Evolutionary conservation across 768 basidiomycete genomes (phyloP).

Genomic region (Tephrocybe rancida): DNA sequence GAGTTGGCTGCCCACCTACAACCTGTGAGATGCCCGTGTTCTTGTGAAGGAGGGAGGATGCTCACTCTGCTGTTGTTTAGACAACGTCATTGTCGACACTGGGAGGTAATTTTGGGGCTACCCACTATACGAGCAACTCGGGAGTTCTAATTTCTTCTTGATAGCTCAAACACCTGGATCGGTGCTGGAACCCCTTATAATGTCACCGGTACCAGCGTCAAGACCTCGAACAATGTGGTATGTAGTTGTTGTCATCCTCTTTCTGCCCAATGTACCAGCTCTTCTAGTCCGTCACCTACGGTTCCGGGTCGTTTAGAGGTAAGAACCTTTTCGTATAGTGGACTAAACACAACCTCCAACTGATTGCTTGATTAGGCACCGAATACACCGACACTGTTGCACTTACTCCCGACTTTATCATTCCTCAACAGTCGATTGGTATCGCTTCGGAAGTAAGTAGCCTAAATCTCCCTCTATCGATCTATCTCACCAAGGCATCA

Average conservation of each 20-base stretch:
- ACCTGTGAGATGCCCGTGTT: constrained; percentile 35
- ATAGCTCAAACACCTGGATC: constrained; percentile 71
- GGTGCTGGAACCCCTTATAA: constrained; percentile 50
- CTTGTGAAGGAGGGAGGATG: not conserved
- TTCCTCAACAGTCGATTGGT: constrained; percentile 64
- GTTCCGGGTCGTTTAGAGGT: constrained; percentile 64
- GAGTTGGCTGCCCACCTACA: constrained; percentile 56
- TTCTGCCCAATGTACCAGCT: not conserved
- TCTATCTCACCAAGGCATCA: not conserved
- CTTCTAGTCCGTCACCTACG: constrained; percentile 54
- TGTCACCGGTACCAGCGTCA: constrained; percentile 48
- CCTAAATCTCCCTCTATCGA: too few relatives aligned
- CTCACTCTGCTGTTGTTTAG: constrained; percentile 27
- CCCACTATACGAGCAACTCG: not conserved
- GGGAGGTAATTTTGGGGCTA: constrained; percentile 47
- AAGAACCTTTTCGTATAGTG: not conserved
- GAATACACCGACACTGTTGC: constrained; percentile 57
- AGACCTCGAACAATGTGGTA: constrained; percentile 52
- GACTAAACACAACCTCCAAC: not conserved
- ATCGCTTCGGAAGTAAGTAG: constrained; percentile 42
- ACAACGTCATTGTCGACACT: constrained; percentile 59
- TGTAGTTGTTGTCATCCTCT: constrained; percentile 16
- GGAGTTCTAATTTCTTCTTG: not conserved
- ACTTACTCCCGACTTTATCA: constrained; percentile 48
- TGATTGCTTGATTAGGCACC: constrained; percentile 32